Evolutionary conservation across 2,329 filamentous ascomycete genomes (phyloP), one percentile per base, ranked within the genome.

Genomic region (Trichoderma citrinoviride): DNA sequence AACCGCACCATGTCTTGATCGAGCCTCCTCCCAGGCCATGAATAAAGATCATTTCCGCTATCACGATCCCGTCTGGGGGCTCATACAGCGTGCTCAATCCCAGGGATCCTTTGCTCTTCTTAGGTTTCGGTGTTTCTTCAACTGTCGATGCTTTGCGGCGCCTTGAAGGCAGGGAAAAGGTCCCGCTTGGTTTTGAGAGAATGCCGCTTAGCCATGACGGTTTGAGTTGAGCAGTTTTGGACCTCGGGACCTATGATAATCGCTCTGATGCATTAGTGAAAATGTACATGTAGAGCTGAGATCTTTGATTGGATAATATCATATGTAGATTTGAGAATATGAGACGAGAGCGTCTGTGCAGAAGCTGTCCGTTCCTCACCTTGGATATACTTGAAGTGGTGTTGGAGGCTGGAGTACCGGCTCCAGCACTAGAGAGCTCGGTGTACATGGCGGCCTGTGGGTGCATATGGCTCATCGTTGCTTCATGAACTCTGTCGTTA

Each of bases 11-110:
- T 3, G 58, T 66, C n/a, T 64, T 53, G 6, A 37, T 63, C 6
- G 58, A 40, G n/a, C 19, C 27, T 7, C 60, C 60, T 10, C 65
- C 65, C 6, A 57, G 44, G 8, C 65, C 54, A 41, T 60, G 60
- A 21, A 60, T 27, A 17, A 66, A 64, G 12, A 64, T 60, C 14
- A 66, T 27, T 14, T 64, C 65, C 19, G 41, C 58, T 15, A 50
- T 46, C 61, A 49, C 46, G 4, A 27, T 21, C 10, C 46, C 23
- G 27, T 46, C 46, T 27, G 23, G 21, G 3, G 46, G 46, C 46
- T 49, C 46, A 27, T 49, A 49, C 23, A 49, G 23, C 12, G 46
- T 49, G 23, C 46, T 49, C 5, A 49, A 27, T n/a, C 46, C 46
- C 15, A 49, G 23, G 2, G 46, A 27, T 15, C 46, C 46, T 27